Base-by-base conservation (phyloP, 768 basidiomycete genomes). In the Mrakia gelida region DNA sequence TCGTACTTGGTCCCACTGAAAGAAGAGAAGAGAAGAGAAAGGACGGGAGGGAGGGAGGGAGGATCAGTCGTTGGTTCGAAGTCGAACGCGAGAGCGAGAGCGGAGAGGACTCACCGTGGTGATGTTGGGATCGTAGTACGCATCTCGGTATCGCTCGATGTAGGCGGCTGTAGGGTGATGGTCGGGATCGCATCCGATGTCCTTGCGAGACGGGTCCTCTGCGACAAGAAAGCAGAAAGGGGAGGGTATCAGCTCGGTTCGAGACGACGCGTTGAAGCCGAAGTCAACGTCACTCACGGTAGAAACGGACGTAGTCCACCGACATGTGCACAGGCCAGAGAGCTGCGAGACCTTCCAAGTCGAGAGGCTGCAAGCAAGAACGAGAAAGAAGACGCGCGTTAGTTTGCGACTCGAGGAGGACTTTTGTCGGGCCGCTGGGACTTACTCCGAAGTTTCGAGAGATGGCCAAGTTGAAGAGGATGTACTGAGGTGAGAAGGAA, bases 391-490 rank as follows among this genome's bases (percentile, higher is more conserved):
- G 18, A 52, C 49, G 49, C 49, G 49, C 49, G 18, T 16, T 16
- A 52, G 16, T 52, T 52, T 52, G 49, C 45, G 15, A 10, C 9
- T 28, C 26, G 8, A 63, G 59, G n/a, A 28, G 30, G 62, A 15
- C n/a, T 18, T 63, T 38, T 8, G 38, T 38, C 38, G 38, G 4
- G 38, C 38, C 38, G 3, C 38, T 38, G 38, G n/a, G 16, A 63
- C 62, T 63, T n/a, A 38, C 38, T 56, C 78, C 78, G 62, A 79
- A 79, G 62, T 79, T 79, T 15, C 28, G 9, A 13, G 74, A 75
- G 61, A 79, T 75, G 59, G 78, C 78, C 41, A 79, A 56, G 45
- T 79, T 79, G 54, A 78, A 75, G 34, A 78, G 61, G 49, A 61
- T 61, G 75, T 76, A 76, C 75, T 28, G 28, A 18, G 38, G 41